These are phyloP conservation scores for Arthrobotrys conoides DNA, from an alignment of 2,329 filamentous ascomycete species.

Conservation along the genomic window DNA sequence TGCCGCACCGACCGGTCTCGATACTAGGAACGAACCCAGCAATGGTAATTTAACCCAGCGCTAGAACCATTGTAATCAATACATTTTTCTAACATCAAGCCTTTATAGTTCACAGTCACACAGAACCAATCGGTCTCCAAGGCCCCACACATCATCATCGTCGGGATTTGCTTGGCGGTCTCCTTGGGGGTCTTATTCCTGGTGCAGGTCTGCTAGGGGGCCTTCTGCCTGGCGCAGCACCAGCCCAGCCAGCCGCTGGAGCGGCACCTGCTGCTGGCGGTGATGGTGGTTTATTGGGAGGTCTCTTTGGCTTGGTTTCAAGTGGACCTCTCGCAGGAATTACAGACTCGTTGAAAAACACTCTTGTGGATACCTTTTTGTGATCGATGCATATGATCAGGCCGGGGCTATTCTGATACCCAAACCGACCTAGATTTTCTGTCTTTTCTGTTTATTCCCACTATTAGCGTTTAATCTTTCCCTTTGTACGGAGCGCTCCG, in stretches of 20 bases:
- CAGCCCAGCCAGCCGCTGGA: conserved; percentile 12
- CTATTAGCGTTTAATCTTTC: background rate
- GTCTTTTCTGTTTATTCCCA: background rate
- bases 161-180: conserved; percentile 15
- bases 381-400: background rate
- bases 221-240: conserved; percentile 7
- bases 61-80: background rate
- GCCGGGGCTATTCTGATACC: too few relatives aligned
- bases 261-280: background rate
- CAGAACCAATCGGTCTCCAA: conserved; percentile 24
- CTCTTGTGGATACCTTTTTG: conserved; percentile 18
- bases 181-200: conserved; percentile 9
- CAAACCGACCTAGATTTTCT: background rate
- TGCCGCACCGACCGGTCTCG: conserved; percentile 14
- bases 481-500: background rate
- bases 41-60: conserved; percentile 5
- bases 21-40: background rate
- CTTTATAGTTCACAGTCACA: background rate
- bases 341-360: conserved; percentile 15
- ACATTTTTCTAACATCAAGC: conserved; percentile 4
- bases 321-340: conserved; percentile 1
- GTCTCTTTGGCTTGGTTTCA: background rate
- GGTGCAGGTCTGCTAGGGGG: background rate
- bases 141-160: conserved; percentile 9
- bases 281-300: background rate